phyloP scores from a whole-genome alignment of 1,284 basidiomycete genomes.

The Sporisorium exsertum region DNA sequence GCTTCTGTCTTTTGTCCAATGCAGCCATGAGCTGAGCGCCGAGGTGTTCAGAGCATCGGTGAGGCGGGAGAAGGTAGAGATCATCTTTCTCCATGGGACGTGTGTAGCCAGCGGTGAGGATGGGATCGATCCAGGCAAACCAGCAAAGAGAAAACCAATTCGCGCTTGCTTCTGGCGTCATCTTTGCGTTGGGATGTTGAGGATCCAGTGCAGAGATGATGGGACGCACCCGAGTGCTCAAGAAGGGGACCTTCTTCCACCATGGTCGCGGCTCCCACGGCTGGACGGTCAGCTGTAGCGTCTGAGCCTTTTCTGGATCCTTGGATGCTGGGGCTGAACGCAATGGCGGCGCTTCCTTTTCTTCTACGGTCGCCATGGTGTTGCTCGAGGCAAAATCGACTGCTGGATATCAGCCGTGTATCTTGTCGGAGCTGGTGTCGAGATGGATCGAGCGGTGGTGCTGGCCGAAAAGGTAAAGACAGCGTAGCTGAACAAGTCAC shows the following conservation, averaged over 20 bases:
- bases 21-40: slow-evolving; percentile 9
- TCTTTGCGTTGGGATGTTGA: slow-evolving; percentile 13
- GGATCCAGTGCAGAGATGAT: slow-evolving; percentile 24
- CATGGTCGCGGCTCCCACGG: slow-evolving; percentile 22
- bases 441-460: neutral
- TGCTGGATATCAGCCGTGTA: neutral
- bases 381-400: neutral
- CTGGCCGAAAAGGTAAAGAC: neutral
- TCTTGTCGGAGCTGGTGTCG: neutral
- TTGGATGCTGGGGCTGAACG: neutral
- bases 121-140: slow-evolving; percentile 43
- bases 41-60: slow-evolving; percentile 7
- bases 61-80: slow-evolving; percentile 27
- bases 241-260: slow-evolving; percentile 31
- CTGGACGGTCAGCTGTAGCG: slow-evolving; percentile 8
- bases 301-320: slow-evolving; percentile 14
- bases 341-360: neutral
- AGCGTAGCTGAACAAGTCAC: neutral
- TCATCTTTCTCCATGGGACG: slow-evolving; percentile 45
- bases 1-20: slow-evolving; percentile 10
- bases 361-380: neutral
- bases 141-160: slow-evolving; percentile 29
- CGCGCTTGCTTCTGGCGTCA: slow-evolving; percentile 36
- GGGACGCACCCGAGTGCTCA: slow-evolving; percentile 18
- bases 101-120: slow-evolving; percentile 46